phyloP scores from a whole-genome alignment of 352 stramenopile species.

The Thalassiosira allenii region DNA sequence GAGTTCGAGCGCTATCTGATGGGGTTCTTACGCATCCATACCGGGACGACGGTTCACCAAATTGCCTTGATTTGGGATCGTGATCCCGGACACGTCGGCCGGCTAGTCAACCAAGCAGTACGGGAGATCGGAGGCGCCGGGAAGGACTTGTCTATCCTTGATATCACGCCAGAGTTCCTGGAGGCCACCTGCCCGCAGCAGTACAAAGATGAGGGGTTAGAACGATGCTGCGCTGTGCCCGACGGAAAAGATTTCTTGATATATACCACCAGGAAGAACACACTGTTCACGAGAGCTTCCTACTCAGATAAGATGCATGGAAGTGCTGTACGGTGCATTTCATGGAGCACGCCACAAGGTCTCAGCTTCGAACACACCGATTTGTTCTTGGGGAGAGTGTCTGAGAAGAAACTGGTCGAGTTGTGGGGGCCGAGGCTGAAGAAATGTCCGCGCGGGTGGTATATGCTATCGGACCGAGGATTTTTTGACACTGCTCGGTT shows the following conservation, averaged over 20 bases:
- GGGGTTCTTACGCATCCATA: conserved; percentile 28
- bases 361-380: conserved; percentile 43
- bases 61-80: conserved; percentile 25
- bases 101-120: neutral
- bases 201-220: conserved; percentile 29
- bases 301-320: conserved; percentile 49
- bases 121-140: conserved; percentile 13
- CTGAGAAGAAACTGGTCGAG: conserved; percentile 36
- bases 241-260: conserved; percentile 54
- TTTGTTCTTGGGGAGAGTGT: conserved; percentile 37
- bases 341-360: conserved; percentile 29
- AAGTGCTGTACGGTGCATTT: conserved; percentile 29
- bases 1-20: conserved; percentile 27
- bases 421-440: conserved; percentile 30
- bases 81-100: neutral
- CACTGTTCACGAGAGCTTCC: conserved; percentile 32
- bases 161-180: conserved; percentile 27
- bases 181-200: conserved; percentile 20
- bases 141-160: conserved; percentile 31
- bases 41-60: conserved; percentile 5
- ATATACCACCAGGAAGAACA: conserved; percentile 37
- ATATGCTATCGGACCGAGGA: conserved; percentile 37
- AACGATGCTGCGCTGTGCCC: conserved; percentile 28
- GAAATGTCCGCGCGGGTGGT: conserved; percentile 35
- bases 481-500: conserved; percentile 42